Percentiles rank a stretch among this genome's conserved stretches.
These are phyloP conservation scores for Hirschfeldia incana DNA, from an alignment of 345 rosid genomes.

Conservation along the genomic window DNA sequence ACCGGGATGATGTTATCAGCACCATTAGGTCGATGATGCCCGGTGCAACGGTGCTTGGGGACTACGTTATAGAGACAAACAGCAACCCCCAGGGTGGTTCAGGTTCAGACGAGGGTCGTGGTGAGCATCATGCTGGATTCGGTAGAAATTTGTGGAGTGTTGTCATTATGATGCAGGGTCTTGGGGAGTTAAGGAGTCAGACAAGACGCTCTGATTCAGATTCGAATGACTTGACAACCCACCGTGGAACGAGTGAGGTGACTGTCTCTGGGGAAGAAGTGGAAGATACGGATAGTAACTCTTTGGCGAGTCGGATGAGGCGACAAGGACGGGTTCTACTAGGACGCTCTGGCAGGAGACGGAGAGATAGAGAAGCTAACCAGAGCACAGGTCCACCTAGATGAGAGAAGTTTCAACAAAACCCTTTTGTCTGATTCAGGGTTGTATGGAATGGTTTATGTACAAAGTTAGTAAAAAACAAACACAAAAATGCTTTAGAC, in stretches of 20 bases:
- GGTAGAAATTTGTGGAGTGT: conserved; percentile 64
- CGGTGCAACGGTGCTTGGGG: conserved; percentile 82
- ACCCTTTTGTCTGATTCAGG: conserved; percentile 26
- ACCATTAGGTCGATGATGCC: conserved; percentile 85
- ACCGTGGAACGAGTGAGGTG: conserved; percentile 33
- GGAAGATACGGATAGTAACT: conserved; percentile 42
- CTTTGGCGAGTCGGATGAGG: conserved; percentile 66
- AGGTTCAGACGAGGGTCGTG: conserved; percentile 50
- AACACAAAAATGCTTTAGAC: background rate
- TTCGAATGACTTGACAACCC: conserved; percentile 33
- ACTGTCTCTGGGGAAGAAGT: conserved; percentile 42
- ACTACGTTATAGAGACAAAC: conserved; percentile 75
- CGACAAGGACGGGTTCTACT: conserved; percentile 64
- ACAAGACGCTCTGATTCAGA: conserved; percentile 39
- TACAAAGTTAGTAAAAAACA: conserved; percentile 25
- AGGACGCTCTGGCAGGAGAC: conserved; percentile 75
- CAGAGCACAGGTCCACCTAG: conserved; percentile 26
- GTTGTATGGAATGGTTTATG: conserved; percentile 21
- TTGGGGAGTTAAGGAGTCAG: conserved; percentile 58
- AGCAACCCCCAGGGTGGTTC: conserved; percentile 45
- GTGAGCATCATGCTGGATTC: conserved; percentile 48
- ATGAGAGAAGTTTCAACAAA: conserved; percentile 16
- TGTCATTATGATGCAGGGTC: conserved; percentile 69
- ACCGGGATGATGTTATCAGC: conserved; percentile 72
- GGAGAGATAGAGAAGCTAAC: conserved; percentile 61